These are phyloP conservation scores for Tinospora cordifolia DNA, from an alignment of 164 flowering plant genomes.

Conservation along the genomic window DNA sequence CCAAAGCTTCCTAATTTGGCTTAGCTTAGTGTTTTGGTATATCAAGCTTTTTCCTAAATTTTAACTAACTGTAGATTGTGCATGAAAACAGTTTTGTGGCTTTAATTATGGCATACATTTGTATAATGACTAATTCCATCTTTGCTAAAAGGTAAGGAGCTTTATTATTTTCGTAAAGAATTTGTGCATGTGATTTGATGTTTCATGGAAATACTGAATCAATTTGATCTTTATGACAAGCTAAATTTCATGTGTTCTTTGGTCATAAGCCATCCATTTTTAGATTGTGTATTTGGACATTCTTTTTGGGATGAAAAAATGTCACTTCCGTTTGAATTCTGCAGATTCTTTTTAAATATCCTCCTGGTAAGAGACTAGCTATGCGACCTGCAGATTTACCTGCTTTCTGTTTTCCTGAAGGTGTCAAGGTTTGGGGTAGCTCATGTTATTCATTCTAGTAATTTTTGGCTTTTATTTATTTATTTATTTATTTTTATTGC, in stretches of 20 bases:
- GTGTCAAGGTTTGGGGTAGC: constrained; percentile 58
- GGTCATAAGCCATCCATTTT: background rate
- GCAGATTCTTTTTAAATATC: constrained; percentile 83
- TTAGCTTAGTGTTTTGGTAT: background rate
- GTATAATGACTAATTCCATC: background rate
- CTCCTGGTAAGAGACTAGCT: constrained; percentile 67
- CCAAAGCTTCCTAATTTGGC: background rate
- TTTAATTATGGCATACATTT: background rate
- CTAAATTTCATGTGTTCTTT: constrained; percentile 1
- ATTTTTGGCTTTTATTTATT: background rate
- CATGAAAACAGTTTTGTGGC: background rate
- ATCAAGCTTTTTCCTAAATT: background rate
- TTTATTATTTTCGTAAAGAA: background rate
- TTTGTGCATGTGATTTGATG: background rate
- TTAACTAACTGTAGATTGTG: no score
- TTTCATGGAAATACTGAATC: background rate
- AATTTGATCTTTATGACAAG: background rate
- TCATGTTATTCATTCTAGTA: background rate
- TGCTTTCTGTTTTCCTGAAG: constrained; percentile 87
- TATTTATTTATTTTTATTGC: background rate
- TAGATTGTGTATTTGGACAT: background rate
- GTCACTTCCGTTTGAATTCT: background rate
- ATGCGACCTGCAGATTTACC: constrained; percentile 66
- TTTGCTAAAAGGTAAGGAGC: background rate
- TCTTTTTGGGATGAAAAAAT: background rate